Evolutionary conservation across 495 filamentous ascomycete species (phyloP).

Genomic region (Penicillium chermesinum): DNA sequence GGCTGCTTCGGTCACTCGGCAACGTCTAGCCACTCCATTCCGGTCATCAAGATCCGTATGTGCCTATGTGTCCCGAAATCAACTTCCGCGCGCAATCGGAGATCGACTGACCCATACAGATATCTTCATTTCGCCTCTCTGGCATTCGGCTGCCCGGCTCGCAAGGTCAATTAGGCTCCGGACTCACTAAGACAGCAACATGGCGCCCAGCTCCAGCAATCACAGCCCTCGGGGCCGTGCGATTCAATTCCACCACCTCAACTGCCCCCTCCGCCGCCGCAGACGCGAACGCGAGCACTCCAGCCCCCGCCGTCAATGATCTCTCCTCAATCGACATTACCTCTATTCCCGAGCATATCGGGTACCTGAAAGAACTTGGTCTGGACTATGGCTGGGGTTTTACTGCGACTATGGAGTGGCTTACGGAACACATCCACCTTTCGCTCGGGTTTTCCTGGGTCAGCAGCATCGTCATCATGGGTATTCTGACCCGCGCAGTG

Average conservation of each 20-base stretch:
- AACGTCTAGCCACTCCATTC: constrained; percentile 28
- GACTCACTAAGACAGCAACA: constrained; percentile 19
- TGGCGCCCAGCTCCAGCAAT: constrained; percentile 23
- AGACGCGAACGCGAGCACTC: constrained; percentile 1
- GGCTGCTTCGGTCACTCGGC: constrained; percentile 29
- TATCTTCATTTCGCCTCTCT: constrained; percentile 35
- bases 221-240: constrained; percentile 23
- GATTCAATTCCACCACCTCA: constrained; percentile 45
- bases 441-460: constrained; percentile 74
- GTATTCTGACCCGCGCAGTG: constrained; percentile 56
- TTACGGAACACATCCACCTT: constrained; percentile 79
- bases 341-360: constrained; percentile 64
- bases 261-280: constrained; percentile 16
- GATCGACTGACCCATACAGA: constrained; percentile 27
- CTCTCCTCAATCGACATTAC: constrained; percentile 35
- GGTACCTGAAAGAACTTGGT: constrained; percentile 76
- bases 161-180: constrained; percentile 19
- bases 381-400: constrained; percentile 82
- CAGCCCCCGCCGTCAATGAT: constrained; percentile 10
- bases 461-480: constrained; percentile 60
- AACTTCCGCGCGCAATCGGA: neutral
- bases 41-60: constrained; percentile 38
- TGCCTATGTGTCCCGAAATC: constrained; percentile 19
- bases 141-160: constrained; percentile 19
- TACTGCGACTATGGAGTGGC: constrained; percentile 60